Evolutionary conservation across 2,329 filamentous ascomycete genomes (phyloP).

Genomic region (Pseudogymnoascus sp.): DNA sequence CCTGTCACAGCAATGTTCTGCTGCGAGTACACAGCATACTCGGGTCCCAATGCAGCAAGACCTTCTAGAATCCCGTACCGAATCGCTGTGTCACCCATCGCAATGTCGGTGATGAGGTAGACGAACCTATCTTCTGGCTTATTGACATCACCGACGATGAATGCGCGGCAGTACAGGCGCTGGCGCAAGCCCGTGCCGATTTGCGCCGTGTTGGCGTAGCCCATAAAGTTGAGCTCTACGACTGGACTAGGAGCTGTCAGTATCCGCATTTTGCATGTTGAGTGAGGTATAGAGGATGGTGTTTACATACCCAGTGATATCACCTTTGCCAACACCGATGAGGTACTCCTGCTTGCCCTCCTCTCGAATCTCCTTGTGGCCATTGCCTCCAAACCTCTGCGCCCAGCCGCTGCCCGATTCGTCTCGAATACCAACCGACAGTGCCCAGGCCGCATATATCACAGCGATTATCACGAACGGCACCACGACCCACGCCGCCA

Average conservation of each 20-base stretch:
- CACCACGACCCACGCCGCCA: not conserved
- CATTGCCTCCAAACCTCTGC: not conserved
- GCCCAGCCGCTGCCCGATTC: not conserved
- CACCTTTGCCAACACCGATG: slow-evolving; percentile 60
- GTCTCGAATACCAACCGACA: not conserved
- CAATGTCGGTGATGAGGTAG: slow-evolving; percentile 80
- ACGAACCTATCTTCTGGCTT: slow-evolving; percentile 65
- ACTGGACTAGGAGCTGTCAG: slow-evolving; percentile 49
- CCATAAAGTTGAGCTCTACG: slow-evolving; percentile 84
- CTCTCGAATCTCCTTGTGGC: slow-evolving; percentile 8
- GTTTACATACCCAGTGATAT: slow-evolving; percentile 55
- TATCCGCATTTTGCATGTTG: not conserved
- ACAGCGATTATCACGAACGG: not conserved
- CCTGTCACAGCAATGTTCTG: slow-evolving; percentile 84
- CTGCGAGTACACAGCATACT: slow-evolving; percentile 66
- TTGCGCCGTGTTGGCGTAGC: slow-evolving; percentile 81
- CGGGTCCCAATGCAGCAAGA: slow-evolving; percentile 56
- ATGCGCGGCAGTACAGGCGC: slow-evolving; percentile 78
- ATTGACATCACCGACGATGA: slow-evolving; percentile 66
- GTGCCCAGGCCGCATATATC: slow-evolving; percentile 9
- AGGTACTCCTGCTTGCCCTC: slow-evolving; percentile 38
- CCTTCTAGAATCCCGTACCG: slow-evolving; percentile 78
- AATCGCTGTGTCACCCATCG: slow-evolving; percentile 82
- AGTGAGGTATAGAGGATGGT: not conserved
- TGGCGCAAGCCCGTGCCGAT: slow-evolving; percentile 77